Base-by-base conservation (phyloP, 2,329 filamentous ascomycete genomes). In the Claviceps cyperi region DNA sequence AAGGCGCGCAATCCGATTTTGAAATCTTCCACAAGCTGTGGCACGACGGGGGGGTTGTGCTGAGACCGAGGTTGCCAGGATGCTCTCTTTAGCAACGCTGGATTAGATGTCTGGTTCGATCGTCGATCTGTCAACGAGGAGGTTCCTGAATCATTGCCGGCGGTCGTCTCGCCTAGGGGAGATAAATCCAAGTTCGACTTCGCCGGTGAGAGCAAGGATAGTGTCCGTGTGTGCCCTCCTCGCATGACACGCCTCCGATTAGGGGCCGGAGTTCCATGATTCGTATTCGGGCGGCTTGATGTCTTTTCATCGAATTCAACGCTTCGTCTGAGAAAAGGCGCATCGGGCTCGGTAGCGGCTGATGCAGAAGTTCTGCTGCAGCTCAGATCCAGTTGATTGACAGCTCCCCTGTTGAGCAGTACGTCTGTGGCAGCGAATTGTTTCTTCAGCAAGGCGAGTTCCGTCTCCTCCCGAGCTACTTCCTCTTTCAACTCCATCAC, bases 401-500 rank as follows among this genome's bases (percentile, higher is more conserved):
- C 50, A 11, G 49, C 80, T 3, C 80, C 79, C 52, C 80, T 77
- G 67, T 91, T 91, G 67, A 81, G 87, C 52, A 79, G 77, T 45
- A 80, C 81, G 62, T 96, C 89, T 53, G 89, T 81, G 14, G 73
- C 69, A 1, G 86, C 78, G 83, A 87, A 97, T 65, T 89, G 84
- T 59, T 78, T 83, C 72, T 96, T 97, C 54, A 98, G 72, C 41
- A 72, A 77, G 45, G 73, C 71, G 40, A 98, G 72, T 45, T 94
- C 85, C 13, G 72, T 69, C 63, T 98, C 91, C 5, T 92, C 91
- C 52, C 82, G 83, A 22, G 73, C 70, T n/a, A 98, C 72, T 65
- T 97, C 91, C 64, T 98, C 92, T 52, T 83, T 84, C 48, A 98
- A 72, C 67, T 97, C 92, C 51, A 98, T 70, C 1, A 98, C 91